Conservation (phyloP, 2,329 filamentous ascomycete species). For the Phyllosticta ampelicida region DNA sequence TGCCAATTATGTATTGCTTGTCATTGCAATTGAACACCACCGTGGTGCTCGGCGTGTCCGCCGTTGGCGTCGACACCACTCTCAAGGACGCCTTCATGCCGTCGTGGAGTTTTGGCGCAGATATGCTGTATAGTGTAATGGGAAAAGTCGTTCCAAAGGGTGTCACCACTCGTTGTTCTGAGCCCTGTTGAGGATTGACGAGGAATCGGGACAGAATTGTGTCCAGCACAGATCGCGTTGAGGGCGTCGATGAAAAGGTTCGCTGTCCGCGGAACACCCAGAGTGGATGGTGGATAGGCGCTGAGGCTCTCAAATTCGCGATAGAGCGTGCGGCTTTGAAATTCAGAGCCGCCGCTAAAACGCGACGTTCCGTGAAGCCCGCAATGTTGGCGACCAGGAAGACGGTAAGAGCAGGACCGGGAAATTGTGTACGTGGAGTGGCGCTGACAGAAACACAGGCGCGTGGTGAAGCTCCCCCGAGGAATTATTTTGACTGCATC, state of each 20-base stretch:
- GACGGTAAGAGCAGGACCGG: background rate
- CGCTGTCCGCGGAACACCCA: background rate
- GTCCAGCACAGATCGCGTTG: background rate
- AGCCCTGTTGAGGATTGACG: background rate
- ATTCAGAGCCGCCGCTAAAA: background rate
- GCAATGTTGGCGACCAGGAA: background rate
- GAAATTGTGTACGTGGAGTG: background rate
- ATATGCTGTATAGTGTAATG: background rate
- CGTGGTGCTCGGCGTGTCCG: constrained; percentile 73
- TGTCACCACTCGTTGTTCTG: background rate
- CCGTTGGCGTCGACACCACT: constrained; percentile 70
- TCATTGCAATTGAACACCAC: constrained; percentile 71
- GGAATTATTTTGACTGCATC: background rate
- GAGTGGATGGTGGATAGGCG: background rate
- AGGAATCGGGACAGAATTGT: background rate
- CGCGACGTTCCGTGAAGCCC: background rate
- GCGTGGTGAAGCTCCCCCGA: background rate
- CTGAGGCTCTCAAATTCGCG: background rate
- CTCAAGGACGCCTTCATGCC: constrained; percentile 43
- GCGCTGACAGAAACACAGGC: background rate
- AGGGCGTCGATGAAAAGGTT: background rate
- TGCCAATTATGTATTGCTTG: constrained; percentile 77
- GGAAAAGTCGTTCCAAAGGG: background rate
- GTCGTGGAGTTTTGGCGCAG: background rate
- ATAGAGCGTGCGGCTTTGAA: background rate